A percentile compares a stretch with the other conserved stretches of the same genome.
These are phyloP conservation scores for Erigeron philadelphicus DNA, from an alignment of 140 eudicot genomes.

Conservation along the genomic window DNA sequence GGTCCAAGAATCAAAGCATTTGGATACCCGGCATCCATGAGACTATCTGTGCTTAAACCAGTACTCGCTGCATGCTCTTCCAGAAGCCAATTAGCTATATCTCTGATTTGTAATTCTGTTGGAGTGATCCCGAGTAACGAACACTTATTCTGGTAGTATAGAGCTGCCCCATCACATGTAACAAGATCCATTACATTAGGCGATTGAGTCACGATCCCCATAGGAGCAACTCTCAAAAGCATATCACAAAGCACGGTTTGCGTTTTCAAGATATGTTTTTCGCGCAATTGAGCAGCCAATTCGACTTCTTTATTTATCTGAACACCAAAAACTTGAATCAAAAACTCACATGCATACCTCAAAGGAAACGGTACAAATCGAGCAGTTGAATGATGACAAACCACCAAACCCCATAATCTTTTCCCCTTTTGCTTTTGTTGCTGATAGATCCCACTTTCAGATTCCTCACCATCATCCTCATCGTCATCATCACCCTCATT, in stretches of 20 bases:
- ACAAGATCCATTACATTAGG: conserved; percentile 71
- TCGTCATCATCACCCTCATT: conserved; percentile 47
- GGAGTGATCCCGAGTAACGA: conserved; percentile 62
- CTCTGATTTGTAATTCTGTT: conserved; percentile 46
- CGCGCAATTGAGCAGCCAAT: conserved; percentile 49
- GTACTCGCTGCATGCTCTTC: conserved; percentile 47
- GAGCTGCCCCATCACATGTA: conserved; percentile 62
- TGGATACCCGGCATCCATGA: conserved; percentile 59
- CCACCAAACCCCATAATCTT: conserved; percentile 69
- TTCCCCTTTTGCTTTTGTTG: conserved; percentile 38
- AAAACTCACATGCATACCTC: conserved; percentile 60
- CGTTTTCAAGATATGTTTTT: conserved; percentile 51
- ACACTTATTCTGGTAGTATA: conserved; percentile 41
- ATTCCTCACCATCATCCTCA: conserved; percentile 37
- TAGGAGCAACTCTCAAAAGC: conserved; percentile 57
- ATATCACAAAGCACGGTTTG: conserved; percentile 69
- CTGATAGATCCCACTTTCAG: conserved; percentile 34
- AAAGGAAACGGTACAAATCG: conserved; percentile 59
- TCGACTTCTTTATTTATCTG: conserved; percentile 65
- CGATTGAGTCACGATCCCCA: conserved; percentile 54
- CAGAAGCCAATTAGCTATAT: conserved; percentile 52
- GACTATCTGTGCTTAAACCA: conserved; percentile 66
- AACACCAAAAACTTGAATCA: conserved; percentile 58
- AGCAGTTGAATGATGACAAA: conserved; percentile 64
- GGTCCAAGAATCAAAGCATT: conserved; percentile 45